Percentiles rank a stretch among this genome's conserved stretches.
These are phyloP conservation scores for Russula vinacea DNA, from an alignment of 768 basidiomycete genomes.

Conservation along the genomic window DNA sequence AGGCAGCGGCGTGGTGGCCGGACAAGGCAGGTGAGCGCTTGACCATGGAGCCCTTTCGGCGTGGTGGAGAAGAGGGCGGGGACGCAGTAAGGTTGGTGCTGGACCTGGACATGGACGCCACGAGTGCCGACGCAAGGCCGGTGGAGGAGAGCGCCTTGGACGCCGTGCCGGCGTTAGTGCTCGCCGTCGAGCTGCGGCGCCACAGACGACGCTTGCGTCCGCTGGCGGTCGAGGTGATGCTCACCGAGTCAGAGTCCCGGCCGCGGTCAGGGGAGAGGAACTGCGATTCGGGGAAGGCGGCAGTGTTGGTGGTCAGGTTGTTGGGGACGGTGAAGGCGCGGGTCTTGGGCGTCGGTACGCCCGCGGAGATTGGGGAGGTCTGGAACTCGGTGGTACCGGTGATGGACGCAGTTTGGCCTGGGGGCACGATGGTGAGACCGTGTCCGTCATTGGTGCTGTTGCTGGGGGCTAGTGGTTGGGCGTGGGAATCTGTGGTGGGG, in stretches of 20 bases:
- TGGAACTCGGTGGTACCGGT: conserved; percentile 29
- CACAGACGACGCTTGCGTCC: conserved; percentile 25
- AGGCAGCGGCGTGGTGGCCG: conserved; percentile 16
- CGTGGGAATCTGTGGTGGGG: conserved; percentile 14
- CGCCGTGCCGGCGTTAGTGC: not conserved
- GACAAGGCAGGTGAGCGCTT: conserved; percentile 24
- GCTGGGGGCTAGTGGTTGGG: not conserved
- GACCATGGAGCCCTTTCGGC: conserved; percentile 6
- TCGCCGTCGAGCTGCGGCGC: conserved; percentile 23
- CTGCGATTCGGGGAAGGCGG: not conserved
- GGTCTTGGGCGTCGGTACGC: conserved; percentile 1
- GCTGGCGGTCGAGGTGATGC: conserved; percentile 30
- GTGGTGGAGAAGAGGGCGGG: conserved; percentile 7
- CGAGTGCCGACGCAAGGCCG: conserved; percentile 64
- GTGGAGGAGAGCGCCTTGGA: conserved; percentile 32
- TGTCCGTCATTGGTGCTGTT: conserved; percentile 11
- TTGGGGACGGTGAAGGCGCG: conserved; percentile 13
- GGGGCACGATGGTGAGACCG: conserved; percentile 33
- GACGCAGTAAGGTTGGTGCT: not conserved
- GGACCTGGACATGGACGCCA: conserved; percentile 54
- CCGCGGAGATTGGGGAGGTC: conserved; percentile 10
- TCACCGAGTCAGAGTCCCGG: conserved; percentile 29
- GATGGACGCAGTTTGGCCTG: conserved; percentile 50
- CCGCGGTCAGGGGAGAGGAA: conserved; percentile 24
- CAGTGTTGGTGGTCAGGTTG: not conserved